Conservation (phyloP, 495 filamentous ascomycete species). For the Evansstolkia leycettana region DNA sequence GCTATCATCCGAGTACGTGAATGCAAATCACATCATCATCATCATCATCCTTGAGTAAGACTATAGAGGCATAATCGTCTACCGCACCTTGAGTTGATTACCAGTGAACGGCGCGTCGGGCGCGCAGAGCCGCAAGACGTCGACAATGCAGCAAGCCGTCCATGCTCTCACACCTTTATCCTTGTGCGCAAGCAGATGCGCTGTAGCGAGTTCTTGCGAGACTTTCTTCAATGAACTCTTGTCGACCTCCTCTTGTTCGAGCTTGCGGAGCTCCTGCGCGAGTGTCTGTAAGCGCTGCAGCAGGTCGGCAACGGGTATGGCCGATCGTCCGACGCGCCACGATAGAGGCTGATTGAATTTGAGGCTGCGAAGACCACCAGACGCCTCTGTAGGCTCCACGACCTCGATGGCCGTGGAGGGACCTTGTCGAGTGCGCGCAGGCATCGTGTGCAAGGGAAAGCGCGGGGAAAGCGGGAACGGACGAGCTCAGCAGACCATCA, state of each 20-base stretch:
- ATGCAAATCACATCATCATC: no score
- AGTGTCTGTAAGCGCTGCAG: conserved; percentile 69
- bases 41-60: no score
- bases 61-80: no score
- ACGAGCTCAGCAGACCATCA: conserved; percentile 1
- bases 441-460: conserved; percentile 23
- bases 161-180: conserved; percentile 87
- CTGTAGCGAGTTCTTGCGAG: conserved; percentile 77
- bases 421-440: conserved; percentile 36
- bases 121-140: conserved; percentile 87
- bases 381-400: conserved; percentile 18
- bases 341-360: conserved; percentile 77
- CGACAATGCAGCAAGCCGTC: conserved; percentile 79
- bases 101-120: conserved; percentile 91
- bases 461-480: conserved; percentile 1
- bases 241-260: conserved; percentile 81
- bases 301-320: conserved; percentile 74
- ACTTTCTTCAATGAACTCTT: conserved; percentile 68
- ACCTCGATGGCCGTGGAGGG: conserved; percentile 25
- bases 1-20: neutral
- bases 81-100: conserved; percentile 75
- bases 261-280: conserved; percentile 66
- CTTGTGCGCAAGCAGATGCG: conserved; percentile 75
- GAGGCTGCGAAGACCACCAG: conserved; percentile 24
- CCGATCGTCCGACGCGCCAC: conserved; percentile 78